Conservation (phyloP, 148 eudicot species). For the Vaccinium macrocarpon region DNA sequence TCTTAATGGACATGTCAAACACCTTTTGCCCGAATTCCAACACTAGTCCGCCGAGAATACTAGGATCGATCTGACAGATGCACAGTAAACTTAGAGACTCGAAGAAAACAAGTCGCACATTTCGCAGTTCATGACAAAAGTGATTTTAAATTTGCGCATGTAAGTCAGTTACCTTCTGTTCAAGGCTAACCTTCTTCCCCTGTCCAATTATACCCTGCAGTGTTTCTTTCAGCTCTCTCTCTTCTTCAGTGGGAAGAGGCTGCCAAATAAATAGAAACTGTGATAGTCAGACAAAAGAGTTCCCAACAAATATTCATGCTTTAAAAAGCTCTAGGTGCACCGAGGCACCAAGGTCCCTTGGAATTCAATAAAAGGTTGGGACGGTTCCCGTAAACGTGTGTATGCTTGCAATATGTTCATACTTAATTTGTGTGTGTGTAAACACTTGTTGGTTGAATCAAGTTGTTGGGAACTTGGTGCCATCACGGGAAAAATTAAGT, state of each 20-base stretch:
- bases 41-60: slow-evolving; percentile 78
- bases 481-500: no score
- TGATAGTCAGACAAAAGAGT: background rate
- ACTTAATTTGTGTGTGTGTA: no score
- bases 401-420: no score
- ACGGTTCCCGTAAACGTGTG: no score
- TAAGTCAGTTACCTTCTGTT: slow-evolving; percentile 60
- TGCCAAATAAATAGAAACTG: slow-evolving; percentile 16
- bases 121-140: background rate
- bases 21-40: slow-evolving; percentile 75
- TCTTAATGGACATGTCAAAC: slow-evolving; percentile 79
- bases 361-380: no score
- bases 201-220: slow-evolving; percentile 77
- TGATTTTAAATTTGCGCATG: background rate
- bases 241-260: slow-evolving; percentile 81
- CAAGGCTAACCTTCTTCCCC: slow-evolving; percentile 67
- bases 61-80: slow-evolving; percentile 61
- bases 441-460: no score
- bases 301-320: background rate
- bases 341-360: no score
- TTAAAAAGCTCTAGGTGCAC: no score
- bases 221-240: slow-evolving; percentile 88
- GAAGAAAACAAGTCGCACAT: background rate
- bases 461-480: no score
- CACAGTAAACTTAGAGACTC: background rate